phyloP scores from a whole-genome alignment of 176 grass and related monocot species.

The Cenchrus americanus region DNA sequence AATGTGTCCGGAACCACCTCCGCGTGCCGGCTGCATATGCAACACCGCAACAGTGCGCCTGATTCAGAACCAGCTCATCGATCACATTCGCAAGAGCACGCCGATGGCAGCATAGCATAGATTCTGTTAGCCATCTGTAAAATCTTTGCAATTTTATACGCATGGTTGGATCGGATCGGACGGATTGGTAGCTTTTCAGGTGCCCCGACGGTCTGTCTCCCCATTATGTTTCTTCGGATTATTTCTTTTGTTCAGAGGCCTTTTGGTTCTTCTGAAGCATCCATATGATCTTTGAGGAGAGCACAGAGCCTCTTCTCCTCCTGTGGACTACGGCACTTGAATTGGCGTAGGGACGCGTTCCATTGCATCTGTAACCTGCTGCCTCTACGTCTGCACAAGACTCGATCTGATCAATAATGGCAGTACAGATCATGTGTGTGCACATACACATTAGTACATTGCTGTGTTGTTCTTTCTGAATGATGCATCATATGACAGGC shows the following conservation, averaged over 20 bases:
- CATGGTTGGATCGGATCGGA: neutral
- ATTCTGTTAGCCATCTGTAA: neutral
- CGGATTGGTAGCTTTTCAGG: neutral
- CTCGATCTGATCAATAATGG: neutral
- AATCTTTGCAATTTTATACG: neutral
- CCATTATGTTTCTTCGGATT: too few relatives aligned
- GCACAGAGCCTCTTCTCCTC: neutral
- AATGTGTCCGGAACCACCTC: conserved; percentile 29
- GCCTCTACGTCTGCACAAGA: neutral
- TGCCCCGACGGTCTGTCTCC: neutral
- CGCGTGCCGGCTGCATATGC: neutral
- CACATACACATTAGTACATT: neutral
- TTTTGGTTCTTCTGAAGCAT: conserved; percentile 3
- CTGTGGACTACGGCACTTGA: neutral
- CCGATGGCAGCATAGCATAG: neutral
- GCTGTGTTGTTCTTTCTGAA: neutral
- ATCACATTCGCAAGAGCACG: neutral
- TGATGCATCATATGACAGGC: neutral
- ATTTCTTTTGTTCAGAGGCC: neutral
- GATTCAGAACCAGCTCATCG: conserved; percentile 33
- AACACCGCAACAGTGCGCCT: neutral
- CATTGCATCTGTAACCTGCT: neutral
- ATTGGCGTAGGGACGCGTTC: neutral
- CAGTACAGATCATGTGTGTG: too few relatives aligned
- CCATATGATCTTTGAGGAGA: neutral